phyloP scores from a whole-genome alignment of 176 grass and related monocot species.

The Aegilops speltoides region DNA sequence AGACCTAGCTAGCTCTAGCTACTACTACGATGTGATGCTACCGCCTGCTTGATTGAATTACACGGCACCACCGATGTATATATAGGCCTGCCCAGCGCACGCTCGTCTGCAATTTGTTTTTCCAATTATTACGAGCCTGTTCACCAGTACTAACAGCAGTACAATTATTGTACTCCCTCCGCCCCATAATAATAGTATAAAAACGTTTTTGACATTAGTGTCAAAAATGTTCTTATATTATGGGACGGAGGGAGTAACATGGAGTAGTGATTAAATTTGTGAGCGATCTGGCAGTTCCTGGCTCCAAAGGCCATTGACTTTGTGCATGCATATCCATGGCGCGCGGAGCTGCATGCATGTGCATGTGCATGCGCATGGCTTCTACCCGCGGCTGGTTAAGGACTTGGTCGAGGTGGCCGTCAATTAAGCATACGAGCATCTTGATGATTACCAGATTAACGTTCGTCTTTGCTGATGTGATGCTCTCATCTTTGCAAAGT shows the following conservation, averaged over 20 bases:
- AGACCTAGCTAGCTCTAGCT: background rate
- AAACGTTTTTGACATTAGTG: no score
- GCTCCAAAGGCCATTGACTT: conserved; percentile 43
- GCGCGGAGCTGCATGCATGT: conserved; percentile 22
- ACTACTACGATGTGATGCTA: background rate
- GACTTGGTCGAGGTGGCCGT: background rate
- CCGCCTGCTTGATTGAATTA: background rate
- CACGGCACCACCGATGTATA: background rate
- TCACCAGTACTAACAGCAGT: background rate
- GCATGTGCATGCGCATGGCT: conserved; percentile 16
- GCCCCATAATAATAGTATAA: no score
- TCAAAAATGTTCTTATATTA: no score
- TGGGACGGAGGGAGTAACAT: no score
- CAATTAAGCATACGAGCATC: background rate
- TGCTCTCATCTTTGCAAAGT: background rate
- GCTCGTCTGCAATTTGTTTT: background rate
- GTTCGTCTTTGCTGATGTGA: conserved; percentile 7
- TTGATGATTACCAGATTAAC: background rate
- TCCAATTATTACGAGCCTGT: background rate
- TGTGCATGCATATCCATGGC: conserved; percentile 10
- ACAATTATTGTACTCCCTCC: background rate
- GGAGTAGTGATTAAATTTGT: background rate
- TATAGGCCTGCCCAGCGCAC: conserved; percentile 35
- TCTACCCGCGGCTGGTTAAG: background rate
- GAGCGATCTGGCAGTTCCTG: conserved; percentile 12